These are phyloP conservation scores for Chrysanthemum lavandulifolium DNA, from an alignment of 129 eudicot genomes.

Conservation along the genomic window DNA sequence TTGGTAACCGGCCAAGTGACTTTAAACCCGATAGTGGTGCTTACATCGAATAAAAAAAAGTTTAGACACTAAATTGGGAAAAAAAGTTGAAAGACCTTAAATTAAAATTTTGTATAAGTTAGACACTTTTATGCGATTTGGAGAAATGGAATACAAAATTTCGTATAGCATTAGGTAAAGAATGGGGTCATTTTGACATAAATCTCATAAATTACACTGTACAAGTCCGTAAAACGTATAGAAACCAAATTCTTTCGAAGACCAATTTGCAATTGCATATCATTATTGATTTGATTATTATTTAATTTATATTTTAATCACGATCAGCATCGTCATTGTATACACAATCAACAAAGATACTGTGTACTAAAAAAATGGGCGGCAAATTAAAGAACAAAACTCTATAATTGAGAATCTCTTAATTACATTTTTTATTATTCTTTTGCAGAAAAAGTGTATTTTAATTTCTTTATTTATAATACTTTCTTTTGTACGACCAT, in stretches of 20 bases:
- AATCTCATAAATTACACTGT: background rate
- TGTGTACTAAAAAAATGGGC: conserved; percentile 10
- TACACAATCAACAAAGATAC: conserved; percentile 17
- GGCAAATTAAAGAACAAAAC: conserved; percentile 16
- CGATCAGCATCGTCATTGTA: conserved; percentile 18
- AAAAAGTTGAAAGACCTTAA: too few relatives aligned
- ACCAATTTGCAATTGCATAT: conserved; percentile 11
- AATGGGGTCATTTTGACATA: conserved; percentile 6
- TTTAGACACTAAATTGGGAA: too few relatives aligned
- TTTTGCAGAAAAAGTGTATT: background rate
- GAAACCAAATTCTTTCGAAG: conserved; percentile 1
- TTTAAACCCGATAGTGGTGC: too few relatives aligned
- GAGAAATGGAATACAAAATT: background rate
- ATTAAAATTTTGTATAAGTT: too few relatives aligned
- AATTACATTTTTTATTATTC: background rate
- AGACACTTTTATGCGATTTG: background rate
- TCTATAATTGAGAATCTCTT: conserved; percentile 18
- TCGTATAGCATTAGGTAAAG: background rate
- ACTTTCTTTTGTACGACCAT: background rate
- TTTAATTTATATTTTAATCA: conserved; percentile 6
- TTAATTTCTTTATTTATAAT: background rate
- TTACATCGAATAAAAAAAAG: too few relatives aligned
- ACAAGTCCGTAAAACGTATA: conserved; percentile 1
- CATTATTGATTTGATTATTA: background rate
- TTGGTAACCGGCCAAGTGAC: too few relatives aligned